phyloP scores from a whole-genome alignment of 495 filamentous ascomycete genomes.

The Penicillium mononematosum region DNA sequence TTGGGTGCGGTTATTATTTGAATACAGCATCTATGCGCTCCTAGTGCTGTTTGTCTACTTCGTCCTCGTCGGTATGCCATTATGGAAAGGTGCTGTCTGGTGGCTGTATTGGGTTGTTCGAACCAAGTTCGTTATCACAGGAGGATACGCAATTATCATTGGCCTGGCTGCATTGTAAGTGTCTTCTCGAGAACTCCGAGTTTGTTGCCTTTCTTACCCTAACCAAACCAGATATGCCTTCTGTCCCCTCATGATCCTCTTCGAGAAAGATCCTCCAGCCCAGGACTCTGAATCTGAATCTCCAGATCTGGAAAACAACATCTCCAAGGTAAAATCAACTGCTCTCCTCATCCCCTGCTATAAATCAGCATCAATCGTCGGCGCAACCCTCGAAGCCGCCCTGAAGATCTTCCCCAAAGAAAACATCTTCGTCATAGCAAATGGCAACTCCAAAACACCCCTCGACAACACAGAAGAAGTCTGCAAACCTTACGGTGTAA shows the following conservation, averaged over 20 bases:
- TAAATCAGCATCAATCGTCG: slow-evolving; percentile 44
- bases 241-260: slow-evolving; percentile 36
- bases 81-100: slow-evolving; percentile 45
- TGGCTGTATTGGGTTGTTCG: slow-evolving; percentile 40
- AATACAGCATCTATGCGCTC: slow-evolving; percentile 35
- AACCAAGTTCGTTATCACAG: slow-evolving; percentile 37
- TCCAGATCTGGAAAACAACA: slow-evolving; percentile 17
- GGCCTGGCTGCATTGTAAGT: slow-evolving; percentile 36
- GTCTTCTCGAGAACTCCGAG: not conserved
- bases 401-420: slow-evolving; percentile 45
- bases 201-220: not conserved
- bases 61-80: slow-evolving; percentile 39
- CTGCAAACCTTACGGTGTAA: slow-evolving; percentile 41
- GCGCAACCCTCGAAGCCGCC: slow-evolving; percentile 42
- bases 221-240: slow-evolving; percentile 36
- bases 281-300: slow-evolving; percentile 2
- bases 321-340: slow-evolving; percentile 29
- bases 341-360: slow-evolving; percentile 51
- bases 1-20: slow-evolving; percentile 37
- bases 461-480: slow-evolving; percentile 47
- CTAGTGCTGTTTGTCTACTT: slow-evolving; percentile 39
- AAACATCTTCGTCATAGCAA: slow-evolving; percentile 49
- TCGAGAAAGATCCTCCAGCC: slow-evolving; percentile 39
- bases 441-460: slow-evolving; percentile 41
- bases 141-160: slow-evolving; percentile 39